Evolutionary conservation across 768 basidiomycete genomes (phyloP).

Genomic region (Trametes coccinea): DNA sequence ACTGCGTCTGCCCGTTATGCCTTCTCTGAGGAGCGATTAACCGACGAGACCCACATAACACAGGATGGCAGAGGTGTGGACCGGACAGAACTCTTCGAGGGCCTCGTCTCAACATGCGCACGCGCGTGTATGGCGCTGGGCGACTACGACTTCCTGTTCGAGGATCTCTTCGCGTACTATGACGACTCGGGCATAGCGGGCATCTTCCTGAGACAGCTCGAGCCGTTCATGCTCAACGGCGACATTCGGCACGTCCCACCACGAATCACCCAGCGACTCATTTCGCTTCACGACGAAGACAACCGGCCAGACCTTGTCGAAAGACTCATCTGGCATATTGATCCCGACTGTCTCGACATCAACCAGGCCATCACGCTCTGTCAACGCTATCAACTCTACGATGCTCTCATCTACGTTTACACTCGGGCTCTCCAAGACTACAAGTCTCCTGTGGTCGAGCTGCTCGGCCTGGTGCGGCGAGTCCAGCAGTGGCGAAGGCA

Average conservation of each 20-base stretch:
- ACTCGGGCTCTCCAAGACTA: conserved; percentile 87
- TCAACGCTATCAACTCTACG: conserved; percentile 80
- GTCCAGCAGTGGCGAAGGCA: conserved; percentile 57
- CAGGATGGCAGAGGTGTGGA: conserved; percentile 90
- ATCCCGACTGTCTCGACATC: conserved; percentile 87
- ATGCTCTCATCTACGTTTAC: conserved; percentile 93
- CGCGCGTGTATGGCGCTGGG: conserved; percentile 78
- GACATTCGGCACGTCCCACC: conserved; percentile 80
- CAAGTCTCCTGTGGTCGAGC: conserved; percentile 83
- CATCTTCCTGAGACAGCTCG: conserved; percentile 82
- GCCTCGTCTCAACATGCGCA: conserved; percentile 73
- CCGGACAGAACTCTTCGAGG: conserved; percentile 86
- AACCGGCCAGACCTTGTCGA: conserved; percentile 77
- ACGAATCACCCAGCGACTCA: conserved; percentile 80
- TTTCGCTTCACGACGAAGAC: conserved; percentile 74
- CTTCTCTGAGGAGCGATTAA: conserved; percentile 95
- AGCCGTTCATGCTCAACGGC: conserved; percentile 77
- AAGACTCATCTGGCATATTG: conserved; percentile 93
- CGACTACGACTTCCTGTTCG: conserved; percentile 86
- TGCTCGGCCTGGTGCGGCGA: conserved; percentile 73
- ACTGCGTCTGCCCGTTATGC: conserved; percentile 83
- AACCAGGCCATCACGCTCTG: conserved; percentile 91
- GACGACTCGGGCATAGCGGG: conserved; percentile 78
- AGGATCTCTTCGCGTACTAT: conserved; percentile 91
- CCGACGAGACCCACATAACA: conserved; percentile 80